Evolutionary conservation across 805 yeast genomes (phyloP), one percentile per base, ranked within the genome.

Genomic region (Yamadazyma nakazawae): DNA sequence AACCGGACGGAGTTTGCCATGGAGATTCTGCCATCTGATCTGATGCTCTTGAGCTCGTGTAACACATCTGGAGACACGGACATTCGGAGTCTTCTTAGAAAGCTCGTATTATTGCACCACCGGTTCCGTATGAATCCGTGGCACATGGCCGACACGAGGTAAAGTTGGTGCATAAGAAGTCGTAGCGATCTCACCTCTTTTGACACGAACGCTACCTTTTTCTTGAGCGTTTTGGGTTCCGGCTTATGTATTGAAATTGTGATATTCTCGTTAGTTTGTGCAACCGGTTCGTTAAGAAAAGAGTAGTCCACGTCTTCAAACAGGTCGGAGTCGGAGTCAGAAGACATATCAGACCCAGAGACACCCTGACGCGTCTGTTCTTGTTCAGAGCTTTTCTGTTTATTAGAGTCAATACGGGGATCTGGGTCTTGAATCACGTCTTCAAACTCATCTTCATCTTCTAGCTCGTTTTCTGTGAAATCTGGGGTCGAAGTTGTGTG

Each of bases 91-190:
- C 55, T 53, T 14, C 54, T 44, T 14, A 74, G 70, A 0, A 87
- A 57, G 2, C 52, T 49, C 1, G 59, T 56, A 50, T 80, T 78
- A 48, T 78, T 79, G 50, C 89, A 76, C 97, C 97, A 91, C 6
- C 66, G 54, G 59, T 91, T 92, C 21, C 96, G 74, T 2, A 80
- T 56, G 0, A 72, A 71, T 0, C 90, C 94, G 60, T 88, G 95
- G 2, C 76, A 59, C 45, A 86, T 62, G 79, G 88, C 78, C 19
- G 76, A 63, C 13, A 79, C 68, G 2, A 92, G 54, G 48, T 80
- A 76, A 43, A 78, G 53, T 63, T 80, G 75, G 60, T 91, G 97
- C 8, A 81, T 61, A 0, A 62, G 52, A 40, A 72, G 69, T 16
- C 97, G 66, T 37, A 61, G 63, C 1, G 56, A 55, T 14, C 86